Base-by-base conservation (phyloP, 371 early-diverging fungal genomes). In the Encephalitozoon romaleae region DNA sequence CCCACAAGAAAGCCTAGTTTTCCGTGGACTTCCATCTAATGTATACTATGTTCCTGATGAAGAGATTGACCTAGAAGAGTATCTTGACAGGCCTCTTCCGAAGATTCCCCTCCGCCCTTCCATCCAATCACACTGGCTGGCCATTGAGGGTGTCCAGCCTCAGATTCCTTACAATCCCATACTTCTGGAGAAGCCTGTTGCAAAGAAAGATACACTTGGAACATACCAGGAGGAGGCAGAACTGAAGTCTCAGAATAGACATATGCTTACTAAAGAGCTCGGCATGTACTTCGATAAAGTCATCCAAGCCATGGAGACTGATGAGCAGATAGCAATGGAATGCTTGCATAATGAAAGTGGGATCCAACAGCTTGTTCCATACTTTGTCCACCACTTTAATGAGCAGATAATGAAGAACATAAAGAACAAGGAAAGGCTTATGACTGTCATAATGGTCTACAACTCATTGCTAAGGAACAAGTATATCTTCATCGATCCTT, bases 91-190 rank as follows among this genome's bases (percentile, higher is more conserved):
- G 26, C 93, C 94, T 0, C 86, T 97, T 15, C 99, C 98, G 0
- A 90, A 91, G 67, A 91, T 95, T 2, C 96, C 97, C n/a, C 77
- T 79, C 34, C 80, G 72, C 34, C 75, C 79, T 0, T 81, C 74
- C 2, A 59, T 83, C 18, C 82, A 83, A 84, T 92, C 90, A n/a
- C 95, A 95, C 82, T 95, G 95, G 94, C 89, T 99, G 11, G 96
- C 97, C 2, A 91, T 99, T 73, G 97, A 98, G 77, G 99, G 99
- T 23, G 94, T 95, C 3, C 98, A 99, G 83, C 99, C 99, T 39
- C 89, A 91, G 11, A 96, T 94, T 77, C 92, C 94, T 30, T 95
- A 98, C 85, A 99, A 99, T 81, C 98, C 98, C 23, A 88, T 91
- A 1, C 90, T 91, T 0, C 85, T 87, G 45, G 91, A 90, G 87